These are phyloP conservation scores for Epichloe aotearoae DNA, from an alignment of 2,329 filamentous ascomycete genomes.

Conservation along the genomic window DNA sequence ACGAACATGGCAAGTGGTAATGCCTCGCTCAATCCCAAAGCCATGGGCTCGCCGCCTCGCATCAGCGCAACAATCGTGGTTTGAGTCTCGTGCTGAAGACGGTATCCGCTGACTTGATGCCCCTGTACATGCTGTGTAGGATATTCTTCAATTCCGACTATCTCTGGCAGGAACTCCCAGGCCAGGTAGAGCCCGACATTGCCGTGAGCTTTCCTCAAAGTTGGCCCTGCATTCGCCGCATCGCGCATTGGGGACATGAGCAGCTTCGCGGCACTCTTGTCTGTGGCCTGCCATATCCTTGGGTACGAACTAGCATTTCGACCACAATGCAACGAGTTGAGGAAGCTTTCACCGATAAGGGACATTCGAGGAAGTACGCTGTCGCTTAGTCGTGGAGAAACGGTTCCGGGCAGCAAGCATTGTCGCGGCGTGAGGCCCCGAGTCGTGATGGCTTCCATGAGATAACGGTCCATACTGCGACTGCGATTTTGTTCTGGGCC, in stretches of 20 bases:
- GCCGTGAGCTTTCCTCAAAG: constrained; percentile 34
- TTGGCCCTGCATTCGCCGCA: constrained; percentile 28
- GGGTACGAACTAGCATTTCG: background rate
- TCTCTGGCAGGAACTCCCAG: constrained; percentile 28
- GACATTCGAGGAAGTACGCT: constrained; percentile 27
- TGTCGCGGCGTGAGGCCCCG: constrained; percentile 30
- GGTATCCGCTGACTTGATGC: constrained; percentile 27
- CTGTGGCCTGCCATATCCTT: constrained; percentile 29
- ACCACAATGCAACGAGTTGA: constrained; percentile 9
- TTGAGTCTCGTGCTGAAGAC: constrained; percentile 29
- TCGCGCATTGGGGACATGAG: constrained; percentile 42
- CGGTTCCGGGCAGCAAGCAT: constrained; percentile 27
- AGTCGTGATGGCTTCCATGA: constrained; percentile 28
- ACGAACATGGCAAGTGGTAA: constrained; percentile 39
- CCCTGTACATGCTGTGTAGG: constrained; percentile 39
- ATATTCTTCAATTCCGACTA: constrained; percentile 37
- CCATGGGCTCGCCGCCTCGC: constrained; percentile 50
- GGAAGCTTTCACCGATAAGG: constrained; percentile 15
- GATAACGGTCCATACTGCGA: constrained; percentile 34
- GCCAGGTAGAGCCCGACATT: constrained; percentile 41
- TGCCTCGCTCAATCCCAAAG: constrained; percentile 39
- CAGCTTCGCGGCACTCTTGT: constrained; percentile 30
- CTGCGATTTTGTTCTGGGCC: constrained; percentile 33
- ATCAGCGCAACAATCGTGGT: constrained; percentile 48
- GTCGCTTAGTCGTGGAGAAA: constrained; percentile 27